Percentiles rank a stretch among this genome's conserved stretches.
Evolutionary conservation across 1,139 yeast species (phyloP).

Genomic region (Kurtzmaniella quercitrusa): DNA sequence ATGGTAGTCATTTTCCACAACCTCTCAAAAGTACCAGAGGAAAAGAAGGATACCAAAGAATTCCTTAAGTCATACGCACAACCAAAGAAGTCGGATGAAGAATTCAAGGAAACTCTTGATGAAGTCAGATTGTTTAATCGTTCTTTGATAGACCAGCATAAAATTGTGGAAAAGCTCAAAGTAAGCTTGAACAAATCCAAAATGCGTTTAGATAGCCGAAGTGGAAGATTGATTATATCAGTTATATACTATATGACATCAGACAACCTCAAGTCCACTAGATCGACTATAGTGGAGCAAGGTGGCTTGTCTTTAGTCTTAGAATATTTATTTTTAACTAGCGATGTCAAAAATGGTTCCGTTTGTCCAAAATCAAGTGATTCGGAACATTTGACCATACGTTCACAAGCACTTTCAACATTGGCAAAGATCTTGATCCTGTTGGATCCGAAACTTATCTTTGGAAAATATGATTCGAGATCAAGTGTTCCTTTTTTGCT

Average conservation of each 20-base stretch:
- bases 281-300: constrained; percentile 41
- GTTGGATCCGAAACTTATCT: constrained; percentile 36
- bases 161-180: constrained; percentile 21
- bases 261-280: constrained; percentile 21
- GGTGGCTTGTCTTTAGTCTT: constrained; percentile 40
- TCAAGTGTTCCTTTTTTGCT: constrained; percentile 46
- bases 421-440: constrained; percentile 43
- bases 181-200: constrained; percentile 19
- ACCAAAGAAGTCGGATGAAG: constrained; percentile 8
- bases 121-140: constrained; percentile 30
- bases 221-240: constrained; percentile 17
- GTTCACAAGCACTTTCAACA: constrained; percentile 30
- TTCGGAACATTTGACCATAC: constrained; percentile 15
- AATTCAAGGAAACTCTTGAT: constrained; percentile 18
- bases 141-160: constrained; percentile 22
- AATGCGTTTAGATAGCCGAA: constrained; percentile 10
- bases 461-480: constrained; percentile 35
- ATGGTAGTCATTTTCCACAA: constrained; percentile 34
- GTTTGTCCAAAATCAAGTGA: constrained; percentile 19
- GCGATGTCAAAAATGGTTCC: constrained; percentile 18
- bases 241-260: constrained; percentile 25
- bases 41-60: constrained; percentile 8
- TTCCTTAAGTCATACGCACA: constrained; percentile 9
- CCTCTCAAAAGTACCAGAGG: constrained; percentile 25
- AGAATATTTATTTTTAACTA: constrained; percentile 32